Conservation (phyloP, 2,329 filamentous ascomycete species). For the Penicillium decumbens region DNA sequence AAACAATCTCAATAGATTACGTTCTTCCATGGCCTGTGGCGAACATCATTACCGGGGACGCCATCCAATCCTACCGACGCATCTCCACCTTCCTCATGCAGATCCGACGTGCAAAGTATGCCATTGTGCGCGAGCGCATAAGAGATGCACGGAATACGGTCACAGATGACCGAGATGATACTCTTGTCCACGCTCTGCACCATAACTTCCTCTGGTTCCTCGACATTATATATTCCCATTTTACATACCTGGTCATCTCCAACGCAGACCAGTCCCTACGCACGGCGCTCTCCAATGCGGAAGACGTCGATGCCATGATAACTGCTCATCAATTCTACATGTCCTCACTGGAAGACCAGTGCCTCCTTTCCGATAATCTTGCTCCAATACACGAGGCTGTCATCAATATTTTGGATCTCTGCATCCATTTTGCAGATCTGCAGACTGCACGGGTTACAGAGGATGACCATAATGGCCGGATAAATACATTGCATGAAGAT, state of each 20-base stretch:
- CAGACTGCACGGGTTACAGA: conserved; percentile 38
- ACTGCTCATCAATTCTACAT: conserved; percentile 62
- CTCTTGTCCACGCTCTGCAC: conserved; percentile 50
- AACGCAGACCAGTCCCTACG: conserved; percentile 57
- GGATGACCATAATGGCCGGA: neutral
- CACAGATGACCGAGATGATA: conserved; percentile 38
- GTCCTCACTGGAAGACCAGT: conserved; percentile 59
- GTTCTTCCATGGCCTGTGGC: conserved; percentile 60
- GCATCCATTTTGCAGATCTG: conserved; percentile 63
- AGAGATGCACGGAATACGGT: conserved; percentile 21
- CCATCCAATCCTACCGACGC: conserved; percentile 63
- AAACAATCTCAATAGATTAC: conserved; percentile 63
- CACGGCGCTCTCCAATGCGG: conserved; percentile 54
- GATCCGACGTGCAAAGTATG: conserved; percentile 63
- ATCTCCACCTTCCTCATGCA: conserved; percentile 75
- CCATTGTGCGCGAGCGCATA: conserved; percentile 55
- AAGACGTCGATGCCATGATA: conserved; percentile 79
- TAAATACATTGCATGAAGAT: neutral
- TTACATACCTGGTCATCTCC: conserved; percentile 67
- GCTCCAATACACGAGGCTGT: conserved; percentile 67
- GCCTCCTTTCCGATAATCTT: conserved; percentile 65
- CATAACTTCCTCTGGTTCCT: conserved; percentile 73
- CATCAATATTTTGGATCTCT: conserved; percentile 70
- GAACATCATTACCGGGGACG: conserved; percentile 67
- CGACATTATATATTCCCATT: conserved; percentile 68